Conservation (phyloP, 1,139 yeast genomes). For the Candida sanyaensis region DNA sequence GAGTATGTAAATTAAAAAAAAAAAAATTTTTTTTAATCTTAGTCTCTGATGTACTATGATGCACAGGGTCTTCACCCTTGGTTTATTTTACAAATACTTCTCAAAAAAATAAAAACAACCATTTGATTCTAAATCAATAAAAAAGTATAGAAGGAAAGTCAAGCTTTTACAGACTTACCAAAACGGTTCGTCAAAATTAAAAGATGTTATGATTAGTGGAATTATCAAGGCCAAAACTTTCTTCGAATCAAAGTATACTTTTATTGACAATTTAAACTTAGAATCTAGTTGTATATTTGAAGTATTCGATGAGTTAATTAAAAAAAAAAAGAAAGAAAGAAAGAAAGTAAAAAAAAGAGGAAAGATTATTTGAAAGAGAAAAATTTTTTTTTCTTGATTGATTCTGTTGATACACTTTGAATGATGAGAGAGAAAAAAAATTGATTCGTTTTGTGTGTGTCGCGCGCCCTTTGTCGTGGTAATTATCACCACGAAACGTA, state of each 20-base stretch:
- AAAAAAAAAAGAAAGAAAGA: constrained; percentile 1
- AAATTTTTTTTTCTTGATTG: background rate
- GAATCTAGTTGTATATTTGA: background rate
- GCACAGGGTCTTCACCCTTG: constrained; percentile 30
- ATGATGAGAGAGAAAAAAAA: too few relatives aligned
- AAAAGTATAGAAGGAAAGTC: constrained; percentile 13
- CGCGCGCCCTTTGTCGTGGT: too few relatives aligned
- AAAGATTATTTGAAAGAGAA: background rate
- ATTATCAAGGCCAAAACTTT: constrained; percentile 23
- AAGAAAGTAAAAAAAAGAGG: constrained; percentile 3
- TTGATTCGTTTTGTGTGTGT: too few relatives aligned
- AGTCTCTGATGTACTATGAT: constrained; percentile 53
- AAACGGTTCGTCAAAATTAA: constrained; percentile 42
- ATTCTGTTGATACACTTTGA: too few relatives aligned
- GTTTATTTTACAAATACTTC: constrained; percentile 18
- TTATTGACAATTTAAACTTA: background rate
- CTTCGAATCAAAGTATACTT: constrained; percentile 4
- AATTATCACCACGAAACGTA: too few relatives aligned
- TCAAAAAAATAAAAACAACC: background rate
- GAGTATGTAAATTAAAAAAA: constrained; percentile 22
- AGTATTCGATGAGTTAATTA: constrained; percentile 9
- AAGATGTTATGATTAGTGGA: constrained; percentile 32
- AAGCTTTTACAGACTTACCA: constrained; percentile 45
- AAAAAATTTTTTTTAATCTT: constrained; percentile 6
- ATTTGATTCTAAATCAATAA: background rate